phyloP scores from a whole-genome alignment of 2,329 filamentous ascomycete genomes.

The Botryosphaeria dothidea region DNA sequence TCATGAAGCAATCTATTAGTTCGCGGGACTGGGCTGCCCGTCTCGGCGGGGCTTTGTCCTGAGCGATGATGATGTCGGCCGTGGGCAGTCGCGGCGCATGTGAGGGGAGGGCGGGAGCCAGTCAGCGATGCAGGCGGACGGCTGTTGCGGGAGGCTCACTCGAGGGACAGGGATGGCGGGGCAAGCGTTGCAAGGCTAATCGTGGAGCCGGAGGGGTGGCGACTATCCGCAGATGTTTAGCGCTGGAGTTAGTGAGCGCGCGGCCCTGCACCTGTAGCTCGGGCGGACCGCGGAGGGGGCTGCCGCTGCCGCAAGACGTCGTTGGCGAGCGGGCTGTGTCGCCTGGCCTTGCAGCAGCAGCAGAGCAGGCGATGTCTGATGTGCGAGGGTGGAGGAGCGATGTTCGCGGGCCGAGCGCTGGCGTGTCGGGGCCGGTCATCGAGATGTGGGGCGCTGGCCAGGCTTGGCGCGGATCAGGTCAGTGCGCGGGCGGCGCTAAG shows the following conservation, averaged over 20 bases:
- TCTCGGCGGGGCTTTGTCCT: neutral
- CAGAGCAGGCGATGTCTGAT: neutral
- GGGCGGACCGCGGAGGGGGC: too few species aligned
- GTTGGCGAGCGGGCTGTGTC: neutral
- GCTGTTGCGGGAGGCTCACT: constrained; percentile 11
- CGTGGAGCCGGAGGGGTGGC: constrained; percentile 4
- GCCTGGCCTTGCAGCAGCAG: neutral
- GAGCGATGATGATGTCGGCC: neutral
- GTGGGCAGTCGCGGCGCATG: neutral
- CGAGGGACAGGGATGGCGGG: neutral
- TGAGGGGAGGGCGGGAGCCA: constrained; percentile 1
- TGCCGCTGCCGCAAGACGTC: neutral
- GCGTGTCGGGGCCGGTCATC: neutral
- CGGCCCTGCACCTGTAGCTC: neutral
- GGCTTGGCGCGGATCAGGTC: constrained; percentile 9
- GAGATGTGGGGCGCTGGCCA: constrained; percentile 4
- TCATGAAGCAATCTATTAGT: neutral
- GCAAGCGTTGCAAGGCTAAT: neutral
- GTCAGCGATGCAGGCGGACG: neutral
- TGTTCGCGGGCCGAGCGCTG: constrained; percentile 6
- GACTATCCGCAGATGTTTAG: neutral
- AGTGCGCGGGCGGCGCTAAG: neutral
- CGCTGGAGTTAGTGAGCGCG: neutral
- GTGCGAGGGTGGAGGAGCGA: neutral
- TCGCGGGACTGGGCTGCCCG: neutral